Evolutionary conservation across 345 rosid species (phyloP), one percentile per base, ranked within the genome.

Genomic region (Hibiscus syriacus): DNA sequence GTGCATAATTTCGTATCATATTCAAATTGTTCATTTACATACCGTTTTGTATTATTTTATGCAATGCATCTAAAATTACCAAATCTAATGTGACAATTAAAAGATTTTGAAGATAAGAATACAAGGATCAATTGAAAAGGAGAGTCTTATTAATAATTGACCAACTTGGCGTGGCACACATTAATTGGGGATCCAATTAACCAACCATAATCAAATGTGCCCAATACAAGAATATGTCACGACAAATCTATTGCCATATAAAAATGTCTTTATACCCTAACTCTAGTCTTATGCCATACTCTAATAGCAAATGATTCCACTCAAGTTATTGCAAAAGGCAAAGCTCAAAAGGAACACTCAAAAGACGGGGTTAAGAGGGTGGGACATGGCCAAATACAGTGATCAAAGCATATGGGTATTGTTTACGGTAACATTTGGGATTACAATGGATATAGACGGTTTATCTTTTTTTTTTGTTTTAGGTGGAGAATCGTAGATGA

Each of bases 251-350:
- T 45, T 9, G 26, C 65, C 57, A 10, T 23, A 10, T 20, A 12
- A 49, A 68, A 52, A 67, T 57, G 49, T 56, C 54, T 34, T 32
- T 25, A 26, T 30, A 58, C 45, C 66, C 46, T 30, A 30, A 54
- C 64, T 20, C 72, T 55, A 70, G 5, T 43, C 55, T 43, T 56
- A 59, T 57, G 32, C 16, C 52, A 66, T 27, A 56, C 55, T 25
- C 73, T 45, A 69, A 66, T 48, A 62, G 76, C 36, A 55, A 65
- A 68, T 73, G 50, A 65, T 60, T 76, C 57, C 70, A 71, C 73
- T 73, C 9, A 70, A 60, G 69, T 5, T 36, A 67, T 64, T 45
- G 68, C 67, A 45, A 63, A 63, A 63, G 53, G 57, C 41, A 68
- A 49, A 71, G 75, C 67, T 64, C 56, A 66, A 67, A 64, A 57